A percentile compares a stretch with the other conserved stretches of the same genome.
Conservation (phyloP, 306 rosid genomes). For the Datisca glomerata region DNA sequence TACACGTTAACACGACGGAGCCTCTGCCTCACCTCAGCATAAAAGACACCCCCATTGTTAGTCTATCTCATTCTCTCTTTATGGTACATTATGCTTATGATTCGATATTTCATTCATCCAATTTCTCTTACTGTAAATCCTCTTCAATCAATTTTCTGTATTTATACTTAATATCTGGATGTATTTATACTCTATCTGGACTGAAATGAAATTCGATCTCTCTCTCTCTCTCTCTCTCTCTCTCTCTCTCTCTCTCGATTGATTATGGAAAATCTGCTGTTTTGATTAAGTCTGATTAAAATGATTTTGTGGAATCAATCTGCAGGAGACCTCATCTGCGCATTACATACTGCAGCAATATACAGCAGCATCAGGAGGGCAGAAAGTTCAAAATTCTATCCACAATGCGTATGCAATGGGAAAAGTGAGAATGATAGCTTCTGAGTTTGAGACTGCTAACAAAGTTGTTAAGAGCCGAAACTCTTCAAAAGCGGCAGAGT, state of each 20-base stretch:
- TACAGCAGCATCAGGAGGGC: conserved; percentile 58
- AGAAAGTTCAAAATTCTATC: conserved; percentile 34
- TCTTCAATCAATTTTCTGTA: neutral
- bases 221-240: neutral
- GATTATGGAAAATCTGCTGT: neutral
- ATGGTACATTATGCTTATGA: neutral
- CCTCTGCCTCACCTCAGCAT: conserved; percentile 19
- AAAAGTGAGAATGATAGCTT: conserved; percentile 55
- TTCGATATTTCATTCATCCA: neutral
- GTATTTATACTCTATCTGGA: neutral
- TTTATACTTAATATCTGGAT: neutral
- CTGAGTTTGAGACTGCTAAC: conserved; percentile 49
- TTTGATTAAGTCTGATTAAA: neutral
- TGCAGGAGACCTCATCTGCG: conserved; percentile 55
- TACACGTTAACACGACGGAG: conserved; percentile 20
- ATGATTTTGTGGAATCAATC: conserved; percentile 5
- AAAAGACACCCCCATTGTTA: conserved; percentile 59
- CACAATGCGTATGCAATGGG: conserved; percentile 62
- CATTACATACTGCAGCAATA: conserved; percentile 62
- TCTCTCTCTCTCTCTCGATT: neutral
- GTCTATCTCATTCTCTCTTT: conserved; percentile 8
- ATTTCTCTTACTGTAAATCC: neutral
- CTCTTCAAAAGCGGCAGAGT: conserved; percentile 43
- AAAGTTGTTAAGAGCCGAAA: conserved; percentile 35
- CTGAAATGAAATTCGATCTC: neutral